Percentiles rank a stretch among this genome's conserved stretches.
These are phyloP conservation scores for Balamuthia mandrillaris DNA, from an alignment of 208 protist genomes.

Conservation along the genomic window DNA sequence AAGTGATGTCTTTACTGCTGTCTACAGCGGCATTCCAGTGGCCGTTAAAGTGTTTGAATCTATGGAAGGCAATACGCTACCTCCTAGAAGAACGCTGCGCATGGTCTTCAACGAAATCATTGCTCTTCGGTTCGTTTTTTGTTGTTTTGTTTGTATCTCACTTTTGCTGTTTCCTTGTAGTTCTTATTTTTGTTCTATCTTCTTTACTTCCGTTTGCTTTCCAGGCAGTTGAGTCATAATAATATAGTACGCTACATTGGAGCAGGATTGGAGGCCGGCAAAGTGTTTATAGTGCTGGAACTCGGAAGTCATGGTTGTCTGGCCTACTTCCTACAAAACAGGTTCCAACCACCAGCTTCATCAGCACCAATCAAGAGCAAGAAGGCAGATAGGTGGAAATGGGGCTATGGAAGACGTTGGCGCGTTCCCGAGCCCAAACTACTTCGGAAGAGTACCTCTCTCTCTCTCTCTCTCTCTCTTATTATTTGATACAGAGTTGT, in stretches of 20 bases:
- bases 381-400: no score
- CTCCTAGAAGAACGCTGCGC: background rate
- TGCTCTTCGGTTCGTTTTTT: background rate
- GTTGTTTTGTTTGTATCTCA: background rate
- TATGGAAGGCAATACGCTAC: background rate
- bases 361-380: no score
- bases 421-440: no score
- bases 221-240: background rate
- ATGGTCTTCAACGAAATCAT: constrained; percentile 24
- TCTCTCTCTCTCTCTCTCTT: no score
- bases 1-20: background rate
- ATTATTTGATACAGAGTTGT: no score
- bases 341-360: no score
- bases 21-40: background rate
- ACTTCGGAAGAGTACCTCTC: no score
- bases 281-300: constrained; percentile 19
- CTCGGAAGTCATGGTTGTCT: background rate
- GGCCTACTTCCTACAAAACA: constrained; percentile 29
- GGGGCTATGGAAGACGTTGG: no score
- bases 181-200: background rate
- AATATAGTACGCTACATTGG: constrained; percentile 5
- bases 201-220: background rate
- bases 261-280: background rate
- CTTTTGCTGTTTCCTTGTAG: background rate
- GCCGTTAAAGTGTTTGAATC: constrained; percentile 13